Base-by-base conservation (phyloP, 768 basidiomycete genomes). In the Auricularia sp. region DNA sequence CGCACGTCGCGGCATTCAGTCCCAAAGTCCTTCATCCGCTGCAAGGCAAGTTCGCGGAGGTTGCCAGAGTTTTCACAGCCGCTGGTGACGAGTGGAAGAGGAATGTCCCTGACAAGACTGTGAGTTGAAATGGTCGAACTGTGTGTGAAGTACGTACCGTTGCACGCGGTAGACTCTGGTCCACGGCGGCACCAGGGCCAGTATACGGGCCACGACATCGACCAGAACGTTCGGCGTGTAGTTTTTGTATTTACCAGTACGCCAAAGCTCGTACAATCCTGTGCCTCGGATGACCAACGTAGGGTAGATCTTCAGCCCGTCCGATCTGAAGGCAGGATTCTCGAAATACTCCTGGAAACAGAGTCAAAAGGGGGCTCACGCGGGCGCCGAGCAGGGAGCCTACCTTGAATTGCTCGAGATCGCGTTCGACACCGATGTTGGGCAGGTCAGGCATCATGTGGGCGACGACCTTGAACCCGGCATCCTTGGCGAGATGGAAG, bases 361-460 rank as follows among this genome's bases (percentile, higher is more conserved):
- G 39, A 29, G 29, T 21, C 16, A 56, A 29, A 44, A 44, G 43
- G 11, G 2, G 43, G 43, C 10, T 44, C 43, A 56, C 29, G 29
- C 29, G 29, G 29, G 29, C 29, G 29, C 29, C 29, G 29, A 29
- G 29, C 29, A 29, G 29, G 29, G 29, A 29, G 29, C 29, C 29
- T 16, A 72, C 74, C 74, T 97, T 95, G 83, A 99, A 99, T 72
- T 98, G 97, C 71, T 94, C 94, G 59, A 99, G 84, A 75, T 99
- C 97, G 64, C 97, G 86, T 77, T 98, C 97, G 65, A 96, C 83
- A 39, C 97, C 97, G 64, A 98, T 92, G 73, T 99, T 99, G 8
- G 96, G 96, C 8, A 98, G 83, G 74, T 99, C 96, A 14, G 95
- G 94, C 95, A 99, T 99, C 97, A 98, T 98, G 73, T 99, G 97